Evolutionary conservation across 305 asterid species (phyloP), one percentile per base, ranked within the genome.

Genomic region (Fraxinus baroniana): DNA sequence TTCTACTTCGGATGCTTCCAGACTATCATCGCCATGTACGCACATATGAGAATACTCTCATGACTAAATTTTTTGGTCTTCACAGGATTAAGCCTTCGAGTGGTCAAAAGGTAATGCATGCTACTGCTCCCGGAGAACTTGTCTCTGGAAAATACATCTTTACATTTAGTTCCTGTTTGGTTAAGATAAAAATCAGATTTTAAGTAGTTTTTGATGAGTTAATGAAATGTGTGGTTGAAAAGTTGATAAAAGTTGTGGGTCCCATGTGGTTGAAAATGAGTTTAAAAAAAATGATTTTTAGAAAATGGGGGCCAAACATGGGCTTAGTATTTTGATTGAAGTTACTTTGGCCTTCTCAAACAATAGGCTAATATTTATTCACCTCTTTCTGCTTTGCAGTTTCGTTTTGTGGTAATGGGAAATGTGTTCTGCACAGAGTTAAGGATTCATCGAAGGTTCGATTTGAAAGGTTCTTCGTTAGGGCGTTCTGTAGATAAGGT

Each of bases 371-470:
- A 84, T 76, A 5, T 77, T 66, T 60, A 49, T 79, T 41, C 64
- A 44, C 76, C 33, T 33, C 44, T 81, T 74, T 62, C 80, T 83
- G 32, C 80, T 83, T 64, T 87, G 90, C 95, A 96, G 99, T 94
- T 96, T 84, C 95, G 98, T 26, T 97, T 97, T 70, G 97, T 95
- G 32, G 99, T 95, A 17, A 97, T 97, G 98, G 98, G 99, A 81
- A 97, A 97, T 87, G 87, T 97, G 98, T 97, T 95, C 91, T 93
- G 96, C 93, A 93, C 98, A 68, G 98, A 92, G 89, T 87, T 93
- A 72, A 88, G 98, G 85, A 93, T 97, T 90, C 98, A 95, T 81
- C 89, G 98, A 75, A 91, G 99, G 84, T 97, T 94, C 84, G 99
- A 97, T 85, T 82, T 97, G 85, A 97, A 97, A 88, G 99, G 99